phyloP scores from a whole-genome alignment of 257 asterid genomes.

The Solanum piurae region DNA sequence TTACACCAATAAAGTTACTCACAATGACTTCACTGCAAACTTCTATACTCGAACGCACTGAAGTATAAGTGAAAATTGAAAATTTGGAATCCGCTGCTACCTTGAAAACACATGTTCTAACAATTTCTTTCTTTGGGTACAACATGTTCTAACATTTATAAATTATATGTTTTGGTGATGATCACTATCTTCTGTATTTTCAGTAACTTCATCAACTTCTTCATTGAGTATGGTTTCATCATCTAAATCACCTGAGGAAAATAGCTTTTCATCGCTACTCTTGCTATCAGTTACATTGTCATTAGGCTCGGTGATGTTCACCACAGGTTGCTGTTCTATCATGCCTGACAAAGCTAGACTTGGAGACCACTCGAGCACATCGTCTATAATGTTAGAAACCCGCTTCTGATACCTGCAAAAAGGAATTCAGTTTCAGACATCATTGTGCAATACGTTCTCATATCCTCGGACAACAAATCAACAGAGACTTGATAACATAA shows the following conservation, averaged over 20 bases:
- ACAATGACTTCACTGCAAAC: slow-evolving; percentile 14
- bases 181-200: slow-evolving; percentile 17
- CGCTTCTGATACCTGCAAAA: slow-evolving; percentile 83
- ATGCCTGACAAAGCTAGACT: slow-evolving; percentile 88
- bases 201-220: slow-evolving; percentile 32
- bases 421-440: not conserved
- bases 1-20: not conserved
- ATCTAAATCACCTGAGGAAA: slow-evolving; percentile 11
- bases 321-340: slow-evolving; percentile 69
- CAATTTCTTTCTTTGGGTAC: not conserved
- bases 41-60: slow-evolving; percentile 14
- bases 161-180: slow-evolving; percentile 17
- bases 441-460: not conserved
- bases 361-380: slow-evolving; percentile 97
- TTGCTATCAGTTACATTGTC: slow-evolving; percentile 33
- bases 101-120: slow-evolving; percentile 11
- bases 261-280: slow-evolving; percentile 17
- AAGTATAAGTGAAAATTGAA: not conserved
- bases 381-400: slow-evolving; percentile 91
- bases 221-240: slow-evolving; percentile 22
- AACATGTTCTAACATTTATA: slow-evolving; percentile 13
- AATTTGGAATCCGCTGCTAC: not conserved
- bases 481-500: not conserved
- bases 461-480: not conserved
- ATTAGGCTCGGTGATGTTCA: slow-evolving; percentile 40